Conservation (phyloP, 2,329 filamentous ascomycete species). For the Colletotrichum horii region DNA sequence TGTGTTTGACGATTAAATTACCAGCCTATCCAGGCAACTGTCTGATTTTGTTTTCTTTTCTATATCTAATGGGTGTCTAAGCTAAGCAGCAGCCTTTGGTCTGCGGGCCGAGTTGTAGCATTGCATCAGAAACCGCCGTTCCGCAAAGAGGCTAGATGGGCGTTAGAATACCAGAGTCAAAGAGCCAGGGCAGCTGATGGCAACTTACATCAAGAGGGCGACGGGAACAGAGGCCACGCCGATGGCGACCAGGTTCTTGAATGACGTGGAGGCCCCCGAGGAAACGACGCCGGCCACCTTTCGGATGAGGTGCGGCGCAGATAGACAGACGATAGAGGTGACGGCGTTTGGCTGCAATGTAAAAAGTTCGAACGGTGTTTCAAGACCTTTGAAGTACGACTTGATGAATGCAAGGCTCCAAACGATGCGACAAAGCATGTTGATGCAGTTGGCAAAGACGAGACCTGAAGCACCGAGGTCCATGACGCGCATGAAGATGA, state of each 20-base stretch:
- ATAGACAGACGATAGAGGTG: slow-evolving; percentile 48
- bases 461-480: slow-evolving; percentile 78
- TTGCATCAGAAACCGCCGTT: slow-evolving; percentile 58
- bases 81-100: slow-evolving; percentile 26
- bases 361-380: slow-evolving; percentile 42
- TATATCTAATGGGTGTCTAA: neutral
- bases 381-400: slow-evolving; percentile 61
- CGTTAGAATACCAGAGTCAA: neutral
- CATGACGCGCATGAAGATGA: slow-evolving; percentile 72
- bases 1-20: slow-evolving; percentile 70
- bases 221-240: slow-evolving; percentile 57
- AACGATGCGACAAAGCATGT: slow-evolving; percentile 83
- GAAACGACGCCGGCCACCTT: slow-evolving; percentile 22
- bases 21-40: neutral
- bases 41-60: neutral
- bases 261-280: neutral
- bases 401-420: slow-evolving; percentile 82
- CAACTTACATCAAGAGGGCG: slow-evolving; percentile 64
- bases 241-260: slow-evolving; percentile 51
- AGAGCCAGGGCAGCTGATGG: neutral
- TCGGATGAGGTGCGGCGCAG: slow-evolving; percentile 47
- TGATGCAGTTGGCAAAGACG: slow-evolving; percentile 86
- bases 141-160: slow-evolving; percentile 53
- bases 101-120: slow-evolving; percentile 49
- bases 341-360: slow-evolving; percentile 48